These are phyloP conservation scores for Porcisia deanei DNA, from an alignment of 208 protist species.

Conservation along the genomic window DNA sequence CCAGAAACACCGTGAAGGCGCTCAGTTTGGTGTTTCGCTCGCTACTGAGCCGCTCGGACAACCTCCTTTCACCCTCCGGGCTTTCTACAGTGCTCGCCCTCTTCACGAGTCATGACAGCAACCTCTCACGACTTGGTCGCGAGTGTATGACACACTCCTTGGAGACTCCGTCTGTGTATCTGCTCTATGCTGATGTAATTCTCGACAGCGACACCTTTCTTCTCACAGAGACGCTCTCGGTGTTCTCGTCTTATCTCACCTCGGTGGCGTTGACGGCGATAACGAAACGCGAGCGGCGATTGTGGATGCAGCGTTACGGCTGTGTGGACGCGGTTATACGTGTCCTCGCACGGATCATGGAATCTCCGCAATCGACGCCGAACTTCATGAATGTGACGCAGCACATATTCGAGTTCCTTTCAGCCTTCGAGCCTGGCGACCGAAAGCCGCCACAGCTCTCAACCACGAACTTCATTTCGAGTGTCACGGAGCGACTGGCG, in stretches of 20 bases:
- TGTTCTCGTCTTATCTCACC: conserved; percentile 43
- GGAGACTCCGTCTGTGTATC: conserved; percentile 54
- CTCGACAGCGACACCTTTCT: conserved; percentile 30
- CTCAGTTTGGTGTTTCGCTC: conserved; percentile 52
- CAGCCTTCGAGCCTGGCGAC: conserved; percentile 63
- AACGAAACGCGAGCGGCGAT: conserved; percentile 52
- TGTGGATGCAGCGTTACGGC: conserved; percentile 58
- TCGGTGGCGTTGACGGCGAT: conserved; percentile 27
- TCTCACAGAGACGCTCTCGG: conserved; percentile 43
- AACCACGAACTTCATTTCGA: conserved; percentile 50
- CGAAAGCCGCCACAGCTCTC: conserved; percentile 48
- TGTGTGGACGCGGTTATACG: conserved; percentile 62
- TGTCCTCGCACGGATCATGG: conserved; percentile 41
- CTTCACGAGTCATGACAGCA: conserved; percentile 41
- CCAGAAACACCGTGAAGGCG: conserved; percentile 36
- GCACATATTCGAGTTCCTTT: conserved; percentile 76
- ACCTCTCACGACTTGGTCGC: conserved; percentile 49
- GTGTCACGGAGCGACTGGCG: conserved; percentile 39
- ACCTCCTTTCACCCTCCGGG: conserved; percentile 31
- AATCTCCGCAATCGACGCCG: conserved; percentile 29
- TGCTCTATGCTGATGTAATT: conserved; percentile 53
- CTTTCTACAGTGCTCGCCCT: conserved; percentile 52
- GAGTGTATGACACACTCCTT: conserved; percentile 64
- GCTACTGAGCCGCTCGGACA: conserved; percentile 45
- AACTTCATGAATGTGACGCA: conserved; percentile 56